phyloP scores from a whole-genome alignment of 2,329 filamentous ascomycete genomes.

The Colletotrichum zoysiae region DNA sequence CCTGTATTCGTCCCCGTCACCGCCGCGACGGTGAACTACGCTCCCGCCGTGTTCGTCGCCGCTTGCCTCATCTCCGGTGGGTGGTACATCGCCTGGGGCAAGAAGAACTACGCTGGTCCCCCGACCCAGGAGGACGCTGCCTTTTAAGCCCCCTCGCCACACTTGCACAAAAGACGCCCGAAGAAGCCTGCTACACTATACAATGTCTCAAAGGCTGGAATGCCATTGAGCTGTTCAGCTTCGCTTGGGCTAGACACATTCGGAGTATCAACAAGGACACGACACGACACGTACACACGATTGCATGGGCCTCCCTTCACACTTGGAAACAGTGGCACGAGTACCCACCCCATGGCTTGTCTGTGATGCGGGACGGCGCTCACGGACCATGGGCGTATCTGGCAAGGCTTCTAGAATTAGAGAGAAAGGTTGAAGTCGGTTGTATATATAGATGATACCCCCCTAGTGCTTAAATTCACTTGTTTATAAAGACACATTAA shows the following conservation, averaged over 20 bases:
- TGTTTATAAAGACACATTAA: background rate
- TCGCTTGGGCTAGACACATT: background rate
- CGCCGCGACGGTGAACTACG: conserved; percentile 76
- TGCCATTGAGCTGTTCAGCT: background rate
- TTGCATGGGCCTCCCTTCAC: conserved; percentile 6
- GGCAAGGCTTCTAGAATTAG: conserved; percentile 17
- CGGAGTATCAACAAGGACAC: background rate
- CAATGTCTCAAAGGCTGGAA: background rate
- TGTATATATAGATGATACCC: conserved; percentile 41
- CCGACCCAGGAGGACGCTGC: conserved; percentile 58
- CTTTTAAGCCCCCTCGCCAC: conserved; percentile 7
- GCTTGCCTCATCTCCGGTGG: conserved; percentile 70
- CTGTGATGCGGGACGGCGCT: conserved; percentile 28
- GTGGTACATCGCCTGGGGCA: conserved; percentile 80
- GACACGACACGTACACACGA: conserved; percentile 1
- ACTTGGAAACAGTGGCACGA: conserved; percentile 29
- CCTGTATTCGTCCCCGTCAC: conserved; percentile 73
- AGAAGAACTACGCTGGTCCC: conserved; percentile 76
- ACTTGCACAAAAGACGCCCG: background rate
- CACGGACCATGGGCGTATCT: conserved; percentile 18
- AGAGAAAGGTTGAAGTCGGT: conserved; percentile 15
- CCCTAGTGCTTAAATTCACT: conserved; percentile 34
- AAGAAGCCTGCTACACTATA: background rate
- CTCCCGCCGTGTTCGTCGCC: conserved; percentile 78
- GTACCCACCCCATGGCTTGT: background rate